phyloP scores from a whole-genome alignment of 345 rosid species.

The Salix suchowensis region DNA sequence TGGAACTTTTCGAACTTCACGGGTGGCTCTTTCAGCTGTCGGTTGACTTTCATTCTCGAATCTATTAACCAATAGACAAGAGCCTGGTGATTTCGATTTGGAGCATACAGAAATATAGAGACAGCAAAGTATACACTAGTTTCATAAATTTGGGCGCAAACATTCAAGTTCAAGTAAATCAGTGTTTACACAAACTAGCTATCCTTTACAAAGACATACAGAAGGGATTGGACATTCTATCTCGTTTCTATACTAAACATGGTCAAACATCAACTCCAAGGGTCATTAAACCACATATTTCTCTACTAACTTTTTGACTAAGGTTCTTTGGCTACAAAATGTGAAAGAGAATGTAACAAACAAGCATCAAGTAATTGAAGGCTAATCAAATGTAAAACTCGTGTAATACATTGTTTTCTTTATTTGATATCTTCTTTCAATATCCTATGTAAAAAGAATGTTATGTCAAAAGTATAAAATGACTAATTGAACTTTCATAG shows the following conservation, averaged over 20 bases:
- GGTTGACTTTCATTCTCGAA: conserved; percentile 54
- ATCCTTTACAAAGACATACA: background rate
- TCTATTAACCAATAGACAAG: conserved; percentile 37
- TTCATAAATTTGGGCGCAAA: background rate
- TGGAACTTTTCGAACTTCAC: conserved; percentile 61
- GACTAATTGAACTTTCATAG: background rate
- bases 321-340: background rate
- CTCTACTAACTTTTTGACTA: background rate
- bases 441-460: background rate
- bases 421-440: background rate
- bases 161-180: background rate
- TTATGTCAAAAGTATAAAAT: background rate
- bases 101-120: conserved; percentile 1
- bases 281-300: background rate
- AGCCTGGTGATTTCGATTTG: background rate
- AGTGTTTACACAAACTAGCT: background rate
- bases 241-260: background rate
- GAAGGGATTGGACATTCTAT: background rate
- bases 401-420: background rate
- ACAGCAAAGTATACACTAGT: background rate
- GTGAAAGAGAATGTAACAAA: background rate
- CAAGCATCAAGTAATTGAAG: background rate
- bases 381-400: background rate
- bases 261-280: background rate
- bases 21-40: conserved; percentile 36